These are phyloP conservation scores for Phytophthora boehmeriae DNA, from an alignment of 352 stramenopile species.

Conservation along the genomic window DNA sequence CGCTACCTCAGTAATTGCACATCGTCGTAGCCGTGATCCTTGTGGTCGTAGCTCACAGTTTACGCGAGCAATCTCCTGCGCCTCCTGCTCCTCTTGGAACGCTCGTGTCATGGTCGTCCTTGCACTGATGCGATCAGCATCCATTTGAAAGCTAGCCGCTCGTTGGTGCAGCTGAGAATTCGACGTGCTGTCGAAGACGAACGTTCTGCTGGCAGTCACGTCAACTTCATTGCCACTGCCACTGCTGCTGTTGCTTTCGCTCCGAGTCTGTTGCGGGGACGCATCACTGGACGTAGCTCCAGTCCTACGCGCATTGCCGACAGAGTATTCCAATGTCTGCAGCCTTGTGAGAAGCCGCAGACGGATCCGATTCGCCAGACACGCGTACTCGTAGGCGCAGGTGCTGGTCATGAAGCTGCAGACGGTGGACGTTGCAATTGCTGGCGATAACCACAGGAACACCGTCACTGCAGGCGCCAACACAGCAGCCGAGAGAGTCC, in stretches of 20 bases:
- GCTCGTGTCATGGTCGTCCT: conserved; percentile 19
- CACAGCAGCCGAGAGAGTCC: conserved; percentile 60
- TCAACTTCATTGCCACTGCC: conserved; percentile 18
- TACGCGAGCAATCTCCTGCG: conserved; percentile 26
- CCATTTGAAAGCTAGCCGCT: conserved; percentile 6
- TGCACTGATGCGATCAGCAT: conserved; percentile 3
- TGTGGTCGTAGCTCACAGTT: conserved; percentile 36
- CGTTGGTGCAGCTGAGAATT: conserved; percentile 21
- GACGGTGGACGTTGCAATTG: conserved; percentile 67
- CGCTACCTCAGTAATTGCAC: conserved; percentile 34
- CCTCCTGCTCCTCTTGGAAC: conserved; percentile 36
- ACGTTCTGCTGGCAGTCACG: conserved; percentile 16
- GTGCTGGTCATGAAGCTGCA: conserved; percentile 69
- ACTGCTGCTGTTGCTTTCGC: conserved; percentile 23
- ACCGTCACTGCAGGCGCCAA: conserved; percentile 67
- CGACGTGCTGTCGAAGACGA: conserved; percentile 22
- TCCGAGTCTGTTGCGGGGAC: conserved; percentile 14
- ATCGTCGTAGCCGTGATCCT: conserved; percentile 25
- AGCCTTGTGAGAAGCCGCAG: conserved; percentile 46
- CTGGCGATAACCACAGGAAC: conserved; percentile 78
- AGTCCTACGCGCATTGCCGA: conserved; percentile 1
- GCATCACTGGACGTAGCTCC: conserved; percentile 7
- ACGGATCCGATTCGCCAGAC: conserved; percentile 71
- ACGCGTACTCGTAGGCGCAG: conserved; percentile 80
- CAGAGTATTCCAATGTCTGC: conserved; percentile 28